Conservation (phyloP, 73 alveolate genomes). For the Urostyla sp. region DNA sequence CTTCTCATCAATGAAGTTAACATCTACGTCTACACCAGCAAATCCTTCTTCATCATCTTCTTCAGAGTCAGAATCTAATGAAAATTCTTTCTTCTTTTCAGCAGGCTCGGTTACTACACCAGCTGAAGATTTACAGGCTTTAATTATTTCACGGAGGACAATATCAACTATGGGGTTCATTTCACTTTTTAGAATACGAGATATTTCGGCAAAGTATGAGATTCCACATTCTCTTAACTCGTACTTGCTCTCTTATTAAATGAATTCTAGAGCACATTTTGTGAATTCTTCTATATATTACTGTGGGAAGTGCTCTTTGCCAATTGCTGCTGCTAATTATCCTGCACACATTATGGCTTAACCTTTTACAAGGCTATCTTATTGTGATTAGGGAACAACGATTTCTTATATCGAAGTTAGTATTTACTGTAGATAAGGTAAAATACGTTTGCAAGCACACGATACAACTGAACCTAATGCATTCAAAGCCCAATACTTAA, state of each 20-base stretch:
- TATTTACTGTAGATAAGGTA: constrained; percentile 51
- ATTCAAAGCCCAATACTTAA: constrained; percentile 64
- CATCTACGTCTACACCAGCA: constrained; percentile 69
- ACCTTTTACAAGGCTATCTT: constrained; percentile 45
- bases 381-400: not conserved
- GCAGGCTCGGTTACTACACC: constrained; percentile 50
- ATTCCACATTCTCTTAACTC: constrained; percentile 70
- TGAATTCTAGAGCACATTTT: constrained; percentile 30
- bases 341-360: constrained; percentile 71
- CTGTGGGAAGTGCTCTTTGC: constrained; percentile 62
- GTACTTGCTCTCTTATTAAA: constrained; percentile 42
- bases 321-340: constrained; percentile 66
- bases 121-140: constrained; percentile 56
- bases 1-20: constrained; percentile 66
- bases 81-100: constrained; percentile 56
- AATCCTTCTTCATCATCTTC: constrained; percentile 69
- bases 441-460: constrained; percentile 58
- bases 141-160: constrained; percentile 37
- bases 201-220: constrained; percentile 59
- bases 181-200: constrained; percentile 49
- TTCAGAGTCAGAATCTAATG: constrained; percentile 75
- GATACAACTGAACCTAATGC: constrained; percentile 56
- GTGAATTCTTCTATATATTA: constrained; percentile 59
- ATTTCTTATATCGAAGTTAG: constrained; percentile 46
- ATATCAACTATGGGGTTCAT: constrained; percentile 54